Percentiles rank a stretch among this genome's conserved stretches.
Conservation (phyloP, 1,139 yeast species). For the Suhomyces wounanorum region DNA sequence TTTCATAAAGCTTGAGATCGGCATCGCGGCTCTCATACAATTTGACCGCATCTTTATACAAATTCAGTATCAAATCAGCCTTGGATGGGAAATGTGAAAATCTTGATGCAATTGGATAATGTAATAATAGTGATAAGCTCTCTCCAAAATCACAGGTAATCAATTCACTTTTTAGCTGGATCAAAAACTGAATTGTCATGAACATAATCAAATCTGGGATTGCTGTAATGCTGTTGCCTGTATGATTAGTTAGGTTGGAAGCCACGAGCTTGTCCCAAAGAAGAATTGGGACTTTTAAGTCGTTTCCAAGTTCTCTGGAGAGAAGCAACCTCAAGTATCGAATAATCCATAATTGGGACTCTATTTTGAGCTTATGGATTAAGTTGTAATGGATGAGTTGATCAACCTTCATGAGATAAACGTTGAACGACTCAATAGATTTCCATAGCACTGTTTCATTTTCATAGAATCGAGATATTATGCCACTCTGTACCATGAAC, state of each 20-base stretch:
- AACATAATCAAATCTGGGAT: slow-evolving; percentile 50
- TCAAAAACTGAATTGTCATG: slow-evolving; percentile 51
- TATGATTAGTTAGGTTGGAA: slow-evolving; percentile 18
- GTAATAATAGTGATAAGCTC: slow-evolving; percentile 56
- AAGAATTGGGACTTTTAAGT: slow-evolving; percentile 41
- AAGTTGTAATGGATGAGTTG: slow-evolving; percentile 47
- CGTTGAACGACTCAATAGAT: slow-evolving; percentile 51
- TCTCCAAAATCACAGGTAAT: slow-evolving; percentile 65
- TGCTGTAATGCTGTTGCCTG: slow-evolving; percentile 20
- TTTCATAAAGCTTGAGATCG: slow-evolving; percentile 45
- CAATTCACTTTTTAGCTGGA: slow-evolving; percentile 51
- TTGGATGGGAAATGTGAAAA: slow-evolving; percentile 13
- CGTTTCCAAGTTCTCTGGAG: slow-evolving; percentile 58
- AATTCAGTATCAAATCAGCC: slow-evolving; percentile 24
- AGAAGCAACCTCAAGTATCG: slow-evolving; percentile 62
- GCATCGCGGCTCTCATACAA: slow-evolving; percentile 32
- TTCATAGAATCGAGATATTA: slow-evolving; percentile 44
- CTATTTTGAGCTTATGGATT: slow-evolving; percentile 51
- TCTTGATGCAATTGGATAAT: slow-evolving; percentile 49
- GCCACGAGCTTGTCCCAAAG: slow-evolving; percentile 63
- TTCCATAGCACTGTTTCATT: slow-evolving; percentile 40
- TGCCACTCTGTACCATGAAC: slow-evolving; percentile 41
- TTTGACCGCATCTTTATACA: slow-evolving; percentile 35
- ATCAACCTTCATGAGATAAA: slow-evolving; percentile 49
- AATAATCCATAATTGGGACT: slow-evolving; percentile 67